Percentiles rank a stretch among this genome's conserved stretches.
Conservation (phyloP, 1,139 yeast genomes). For the Hansenula sp. region DNA sequence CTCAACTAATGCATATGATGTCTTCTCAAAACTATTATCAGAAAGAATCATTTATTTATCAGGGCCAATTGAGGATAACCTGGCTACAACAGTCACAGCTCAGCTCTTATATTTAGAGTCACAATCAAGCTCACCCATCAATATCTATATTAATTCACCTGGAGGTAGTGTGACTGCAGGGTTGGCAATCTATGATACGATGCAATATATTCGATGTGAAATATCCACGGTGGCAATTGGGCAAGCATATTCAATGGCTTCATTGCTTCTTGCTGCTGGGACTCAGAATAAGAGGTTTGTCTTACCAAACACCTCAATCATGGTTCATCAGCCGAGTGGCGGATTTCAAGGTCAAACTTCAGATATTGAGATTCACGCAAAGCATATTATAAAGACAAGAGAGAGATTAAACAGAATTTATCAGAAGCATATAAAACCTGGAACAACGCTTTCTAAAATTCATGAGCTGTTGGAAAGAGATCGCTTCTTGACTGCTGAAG, state of each 20-base stretch:
- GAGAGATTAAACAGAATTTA: conserved; percentile 24
- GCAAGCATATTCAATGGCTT: conserved; percentile 31
- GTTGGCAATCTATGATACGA: conserved; percentile 30
- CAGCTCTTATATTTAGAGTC: conserved; percentile 28
- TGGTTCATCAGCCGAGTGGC: conserved; percentile 31
- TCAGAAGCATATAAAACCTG: conserved; percentile 22
- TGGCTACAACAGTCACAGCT: conserved; percentile 28
- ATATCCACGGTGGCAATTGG: conserved; percentile 31
- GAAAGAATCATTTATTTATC: conserved; percentile 28
- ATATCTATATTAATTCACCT: conserved; percentile 30
- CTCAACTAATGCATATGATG: conserved; percentile 9
- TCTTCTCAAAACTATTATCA: conserved; percentile 20
- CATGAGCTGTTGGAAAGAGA: conserved; percentile 26
- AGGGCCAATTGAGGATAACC: conserved; percentile 25
- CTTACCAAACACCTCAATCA: conserved; percentile 28
- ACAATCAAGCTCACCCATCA: conserved; percentile 25
- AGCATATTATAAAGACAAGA: conserved; percentile 27
- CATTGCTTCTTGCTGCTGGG: conserved; percentile 27
- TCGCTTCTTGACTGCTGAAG: conserved; percentile 23
- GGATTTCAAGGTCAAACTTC: conserved; percentile 29
- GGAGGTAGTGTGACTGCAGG: conserved; percentile 32
- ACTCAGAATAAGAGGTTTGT: conserved; percentile 24
- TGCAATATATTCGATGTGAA: conserved; percentile 28
- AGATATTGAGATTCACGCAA: conserved; percentile 30
- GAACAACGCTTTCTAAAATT: conserved; percentile 18